Evolutionary conservation across 2,329 filamentous ascomycete species (phyloP), one percentile per base, ranked within the genome.

Genomic region (Trichoderma hamatum): DNA sequence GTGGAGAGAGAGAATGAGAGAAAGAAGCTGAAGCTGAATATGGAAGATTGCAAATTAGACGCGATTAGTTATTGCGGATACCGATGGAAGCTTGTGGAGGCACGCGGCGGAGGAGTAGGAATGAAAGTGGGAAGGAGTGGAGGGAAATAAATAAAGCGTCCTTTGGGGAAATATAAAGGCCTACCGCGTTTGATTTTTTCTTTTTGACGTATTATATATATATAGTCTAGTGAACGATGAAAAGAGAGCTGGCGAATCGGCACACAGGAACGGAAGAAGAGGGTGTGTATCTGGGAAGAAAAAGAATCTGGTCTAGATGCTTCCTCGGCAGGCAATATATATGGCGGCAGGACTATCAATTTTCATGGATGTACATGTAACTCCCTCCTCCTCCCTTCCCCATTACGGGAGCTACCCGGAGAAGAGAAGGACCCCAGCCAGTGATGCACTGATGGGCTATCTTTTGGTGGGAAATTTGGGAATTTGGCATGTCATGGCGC

Each of bases 401-500:
- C 46, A 5, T 49, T 21, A 49, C 46, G n/a, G 39, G 46, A 49
- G 46, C 46, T 49, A 24, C 21, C 46, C 21, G 46, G 28, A 10
- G 46, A 46, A 46, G 21, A 36, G 32, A 51, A 24, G 16, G 32
- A 16, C 21, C 16, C 26, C 7, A n/a, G 58, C 36, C 34, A 28
- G 21, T 19, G 24, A 46, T 39, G 36, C 30, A 46, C 34, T 46
- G 11, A n/a, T 28, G n/a, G 9, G n/a, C 14, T 63, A 63, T 49
- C 46, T 24, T 43, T 49, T 49, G 46, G 46, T 24, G 46, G 24
- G 51, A 14, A 54, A 43, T 43, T 65, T 65, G 36, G 62, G 62
- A 65, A 39, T 46, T 65, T 32, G 62, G 24, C 49, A 43, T 24
- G 19, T 49, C 62, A 65, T 65, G 51, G 62, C 62, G 51, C 62